phyloP scores from a whole-genome alignment of 768 basidiomycete species.

The Lyophyllum semitale region DNA sequence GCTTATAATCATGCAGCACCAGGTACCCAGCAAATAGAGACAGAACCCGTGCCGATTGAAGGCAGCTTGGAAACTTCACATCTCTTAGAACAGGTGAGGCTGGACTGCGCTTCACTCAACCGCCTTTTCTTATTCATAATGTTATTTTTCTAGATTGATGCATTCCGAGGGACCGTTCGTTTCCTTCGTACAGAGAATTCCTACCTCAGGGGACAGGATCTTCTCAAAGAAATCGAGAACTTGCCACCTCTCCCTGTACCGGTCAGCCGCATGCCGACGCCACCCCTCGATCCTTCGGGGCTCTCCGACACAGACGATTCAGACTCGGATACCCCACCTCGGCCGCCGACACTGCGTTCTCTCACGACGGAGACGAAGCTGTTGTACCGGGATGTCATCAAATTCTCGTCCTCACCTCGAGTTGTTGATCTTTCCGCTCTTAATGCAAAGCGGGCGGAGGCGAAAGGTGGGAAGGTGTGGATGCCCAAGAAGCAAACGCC shows the following conservation, averaged over 20 bases:
- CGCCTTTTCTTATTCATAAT: constrained; percentile 7
- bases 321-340: constrained; percentile 42
- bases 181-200: constrained; percentile 94
- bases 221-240: constrained; percentile 78
- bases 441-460: constrained; percentile 52
- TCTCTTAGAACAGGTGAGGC: constrained; percentile 79
- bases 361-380: constrained; percentile 82
- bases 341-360: constrained; percentile 59
- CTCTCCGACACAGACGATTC: constrained; percentile 70
- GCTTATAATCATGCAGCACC: constrained; percentile 30
- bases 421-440: constrained; percentile 82
- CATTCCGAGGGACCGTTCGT: constrained; percentile 86
- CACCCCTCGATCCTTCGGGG: constrained; percentile 65
- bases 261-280: constrained; percentile 54
- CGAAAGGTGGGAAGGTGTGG: constrained; percentile 64
- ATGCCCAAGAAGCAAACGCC: constrained; percentile 80
- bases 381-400: constrained; percentile 87
- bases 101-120: neutral
- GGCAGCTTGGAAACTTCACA: constrained; percentile 86
- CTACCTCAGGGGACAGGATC: constrained; percentile 90
- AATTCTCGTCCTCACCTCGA: constrained; percentile 77
- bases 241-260: constrained; percentile 66
- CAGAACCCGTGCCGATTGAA: constrained; percentile 69
- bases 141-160: constrained; percentile 63
- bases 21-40: constrained; percentile 52